These are phyloP conservation scores for Cercophora samala DNA, from an alignment of 495 filamentous ascomycete species.

Conservation along the genomic window DNA sequence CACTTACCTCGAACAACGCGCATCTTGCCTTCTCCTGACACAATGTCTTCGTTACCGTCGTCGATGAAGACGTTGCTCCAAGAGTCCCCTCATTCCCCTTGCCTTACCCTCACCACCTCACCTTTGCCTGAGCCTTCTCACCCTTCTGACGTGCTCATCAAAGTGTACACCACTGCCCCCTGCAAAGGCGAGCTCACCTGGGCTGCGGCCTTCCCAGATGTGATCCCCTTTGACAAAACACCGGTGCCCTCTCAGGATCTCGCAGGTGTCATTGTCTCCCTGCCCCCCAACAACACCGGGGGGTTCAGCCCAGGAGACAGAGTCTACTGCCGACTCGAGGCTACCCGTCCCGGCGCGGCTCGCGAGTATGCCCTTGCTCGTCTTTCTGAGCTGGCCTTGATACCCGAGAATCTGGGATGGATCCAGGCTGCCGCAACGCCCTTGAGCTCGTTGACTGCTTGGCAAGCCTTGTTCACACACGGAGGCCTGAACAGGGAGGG, in stretches of 20 bases:
- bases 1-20: not conserved
- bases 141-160: slow-evolving; percentile 56
- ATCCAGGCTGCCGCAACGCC: slow-evolving; percentile 54
- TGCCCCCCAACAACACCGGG: slow-evolving; percentile 45
- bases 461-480: slow-evolving; percentile 55
- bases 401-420: slow-evolving; percentile 53
- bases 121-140: slow-evolving; percentile 29
- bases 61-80: slow-evolving; percentile 36
- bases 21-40: not conserved
- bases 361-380: slow-evolving; percentile 52
- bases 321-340: slow-evolving; percentile 54
- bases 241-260: slow-evolving; percentile 56
- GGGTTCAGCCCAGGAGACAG: slow-evolving; percentile 52
- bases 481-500: slow-evolving; percentile 27
- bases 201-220: slow-evolving; percentile 41
- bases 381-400: slow-evolving; percentile 34
- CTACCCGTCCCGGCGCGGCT: slow-evolving; percentile 50
- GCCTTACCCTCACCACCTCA: slow-evolving; percentile 24
- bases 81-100: slow-evolving; percentile 21
- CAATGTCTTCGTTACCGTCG: slow-evolving; percentile 19
- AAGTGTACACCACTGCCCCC: slow-evolving; percentile 54
- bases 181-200: slow-evolving; percentile 55
- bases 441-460: slow-evolving; percentile 60
- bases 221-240: slow-evolving; percentile 39
- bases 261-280: slow-evolving; percentile 38